These are phyloP conservation scores for Nectriaceae sp. DNA, from an alignment of 2,329 filamentous ascomycete genomes.

Conservation along the genomic window DNA sequence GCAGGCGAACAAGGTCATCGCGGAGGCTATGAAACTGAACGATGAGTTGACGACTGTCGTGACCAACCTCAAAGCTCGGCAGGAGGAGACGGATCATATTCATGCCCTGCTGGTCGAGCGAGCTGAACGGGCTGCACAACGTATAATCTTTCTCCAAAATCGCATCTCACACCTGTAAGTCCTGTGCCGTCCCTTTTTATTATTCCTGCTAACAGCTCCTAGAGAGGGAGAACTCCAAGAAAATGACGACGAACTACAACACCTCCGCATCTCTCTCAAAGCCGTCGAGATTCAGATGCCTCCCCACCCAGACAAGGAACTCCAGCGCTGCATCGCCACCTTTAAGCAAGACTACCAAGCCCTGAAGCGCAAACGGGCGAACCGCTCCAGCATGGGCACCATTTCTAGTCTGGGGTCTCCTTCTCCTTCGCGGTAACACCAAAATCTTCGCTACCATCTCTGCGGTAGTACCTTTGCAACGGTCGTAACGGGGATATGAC, in stretches of 20 bases:
- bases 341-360: slow-evolving; percentile 62
- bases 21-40: slow-evolving; percentile 45
- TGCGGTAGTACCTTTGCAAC: background rate
- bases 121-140: slow-evolving; percentile 57
- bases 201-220: slow-evolving; percentile 12
- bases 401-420: slow-evolving; percentile 30
- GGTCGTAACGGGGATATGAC: background rate
- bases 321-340: slow-evolving; percentile 58
- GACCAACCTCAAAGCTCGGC: slow-evolving; percentile 52
- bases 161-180: slow-evolving; percentile 59
- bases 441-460: background rate
- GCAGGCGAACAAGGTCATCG: slow-evolving; percentile 40
- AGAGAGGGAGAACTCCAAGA: slow-evolving; percentile 58
- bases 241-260: slow-evolving; percentile 61
- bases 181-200: background rate
- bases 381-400: slow-evolving; percentile 32
- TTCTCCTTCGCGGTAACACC: slow-evolving; percentile 16
- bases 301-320: slow-evolving; percentile 54
- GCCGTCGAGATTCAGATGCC: slow-evolving; percentile 62
- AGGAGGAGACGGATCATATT: slow-evolving; percentile 65
- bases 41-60: slow-evolving; percentile 52
- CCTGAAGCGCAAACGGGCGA: slow-evolving; percentile 49
- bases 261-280: slow-evolving; percentile 63
- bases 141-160: slow-evolving; percentile 61
- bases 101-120: slow-evolving; percentile 61